phyloP scores from a whole-genome alignment of 2,329 filamentous ascomycete species.

The Cyphellophora europaea region DNA sequence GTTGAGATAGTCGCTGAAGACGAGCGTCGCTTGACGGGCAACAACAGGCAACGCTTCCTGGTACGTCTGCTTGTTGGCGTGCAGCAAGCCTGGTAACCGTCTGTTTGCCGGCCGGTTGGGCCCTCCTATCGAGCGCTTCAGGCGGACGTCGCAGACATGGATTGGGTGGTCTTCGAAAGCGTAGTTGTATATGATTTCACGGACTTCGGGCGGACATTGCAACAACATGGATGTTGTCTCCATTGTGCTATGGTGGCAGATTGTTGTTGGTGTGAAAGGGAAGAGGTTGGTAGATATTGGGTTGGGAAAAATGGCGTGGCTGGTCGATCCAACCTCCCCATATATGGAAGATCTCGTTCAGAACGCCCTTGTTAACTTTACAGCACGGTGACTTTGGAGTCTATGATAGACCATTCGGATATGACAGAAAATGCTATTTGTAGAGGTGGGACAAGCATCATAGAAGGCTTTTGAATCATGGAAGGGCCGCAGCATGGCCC shows the following conservation, averaged over 20 bases:
- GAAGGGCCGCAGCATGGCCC: too few relatives aligned
- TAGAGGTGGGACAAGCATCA: too few relatives aligned
- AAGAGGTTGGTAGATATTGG: background rate
- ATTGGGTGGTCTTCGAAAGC: conserved; percentile 1
- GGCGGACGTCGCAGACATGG: background rate
- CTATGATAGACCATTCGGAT: too few relatives aligned
- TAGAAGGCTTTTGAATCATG: too few relatives aligned
- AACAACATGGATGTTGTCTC: background rate
- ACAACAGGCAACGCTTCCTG: background rate
- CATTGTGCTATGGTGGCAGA: background rate
- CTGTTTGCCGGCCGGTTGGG: background rate
- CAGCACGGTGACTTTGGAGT: too few relatives aligned
- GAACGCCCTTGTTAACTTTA: too few relatives aligned
- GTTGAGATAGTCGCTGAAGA: conserved; percentile 1
- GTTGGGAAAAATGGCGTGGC: background rate
- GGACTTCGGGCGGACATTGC: conserved; percentile 1
- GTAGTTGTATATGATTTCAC: conserved; percentile 1
- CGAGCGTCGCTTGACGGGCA: background rate
- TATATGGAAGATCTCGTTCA: conserved; percentile 1
- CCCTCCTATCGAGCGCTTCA: background rate
- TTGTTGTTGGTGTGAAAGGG: background rate
- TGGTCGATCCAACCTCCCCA: background rate
- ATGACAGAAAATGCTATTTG: too few relatives aligned
- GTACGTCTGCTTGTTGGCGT: background rate
- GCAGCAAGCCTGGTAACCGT: background rate